Conservation (phyloP, 2,329 filamentous ascomycete species). For the Venturiaceae sp. region DNA sequence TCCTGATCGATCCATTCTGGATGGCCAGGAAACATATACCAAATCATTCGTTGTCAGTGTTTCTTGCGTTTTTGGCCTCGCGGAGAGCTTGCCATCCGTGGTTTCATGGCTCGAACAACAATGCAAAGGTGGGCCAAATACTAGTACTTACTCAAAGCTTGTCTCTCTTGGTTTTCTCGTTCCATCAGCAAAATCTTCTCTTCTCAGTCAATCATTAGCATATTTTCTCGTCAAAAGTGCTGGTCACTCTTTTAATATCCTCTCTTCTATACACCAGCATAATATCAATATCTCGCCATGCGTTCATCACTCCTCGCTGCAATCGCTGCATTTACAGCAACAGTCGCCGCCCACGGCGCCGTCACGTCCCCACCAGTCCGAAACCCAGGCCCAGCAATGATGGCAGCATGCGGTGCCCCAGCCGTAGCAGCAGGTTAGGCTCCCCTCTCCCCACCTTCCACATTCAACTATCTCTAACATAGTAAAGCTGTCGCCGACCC, state of each 20-base stretch:
- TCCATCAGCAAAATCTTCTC: not conserved
- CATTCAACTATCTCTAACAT: not conserved
- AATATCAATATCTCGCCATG: not conserved
- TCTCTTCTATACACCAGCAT: not conserved
- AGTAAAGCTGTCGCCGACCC: not conserved
- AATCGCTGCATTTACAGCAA: not conserved
- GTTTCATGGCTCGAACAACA: not conserved
- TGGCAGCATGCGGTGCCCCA: slow-evolving; percentile 44
- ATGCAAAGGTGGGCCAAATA: not conserved
- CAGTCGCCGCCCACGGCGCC: slow-evolving; percentile 38
- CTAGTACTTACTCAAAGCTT: not conserved
- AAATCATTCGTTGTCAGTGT: not conserved
- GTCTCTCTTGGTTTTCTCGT: not conserved
- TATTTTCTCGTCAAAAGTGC: not conserved
- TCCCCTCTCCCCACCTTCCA: not conserved
- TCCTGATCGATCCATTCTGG: not conserved
- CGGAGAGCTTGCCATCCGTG: not conserved
- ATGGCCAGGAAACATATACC: not conserved
- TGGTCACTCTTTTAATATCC: not conserved
- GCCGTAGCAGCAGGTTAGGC: not conserved
- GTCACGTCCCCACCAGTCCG: slow-evolving; percentile 39
- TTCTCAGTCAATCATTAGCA: not conserved
- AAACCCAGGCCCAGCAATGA: slow-evolving; percentile 41
- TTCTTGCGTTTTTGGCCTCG: not conserved
- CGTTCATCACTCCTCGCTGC: not conserved